Percentiles rank a stretch among this genome's conserved stretches.
These are phyloP conservation scores for Saccharomyces hybrid DNA, from an alignment of 1,139 yeast genomes.

Conservation along the genomic window DNA sequence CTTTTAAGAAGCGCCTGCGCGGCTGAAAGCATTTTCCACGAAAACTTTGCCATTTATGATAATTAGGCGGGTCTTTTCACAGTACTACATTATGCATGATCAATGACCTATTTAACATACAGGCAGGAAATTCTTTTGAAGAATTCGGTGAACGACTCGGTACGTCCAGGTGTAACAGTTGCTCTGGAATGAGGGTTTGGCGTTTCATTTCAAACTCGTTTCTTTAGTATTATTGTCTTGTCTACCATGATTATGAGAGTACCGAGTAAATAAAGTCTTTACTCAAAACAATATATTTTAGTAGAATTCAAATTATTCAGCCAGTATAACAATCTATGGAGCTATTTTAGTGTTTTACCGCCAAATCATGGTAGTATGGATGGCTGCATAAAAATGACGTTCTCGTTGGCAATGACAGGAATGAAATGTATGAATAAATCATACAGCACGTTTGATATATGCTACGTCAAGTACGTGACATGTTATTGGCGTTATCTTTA, in stretches of 20 bases:
- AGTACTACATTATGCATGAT: background rate
- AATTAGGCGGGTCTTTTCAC: background rate
- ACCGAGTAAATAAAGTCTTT: no score
- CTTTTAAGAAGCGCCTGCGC: background rate
- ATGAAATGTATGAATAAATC: background rate
- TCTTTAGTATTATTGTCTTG: no score
- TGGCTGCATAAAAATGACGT: background rate
- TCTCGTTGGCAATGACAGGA: background rate
- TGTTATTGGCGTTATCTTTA: background rate
- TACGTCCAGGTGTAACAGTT: no score
- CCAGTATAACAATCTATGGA: no score
- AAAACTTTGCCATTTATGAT: background rate
- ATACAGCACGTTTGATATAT: background rate
- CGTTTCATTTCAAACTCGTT: no score
- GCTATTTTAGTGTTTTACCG: no score
- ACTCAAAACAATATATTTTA: no score
- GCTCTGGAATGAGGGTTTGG: no score
- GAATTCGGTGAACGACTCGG: no score
- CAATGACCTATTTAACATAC: background rate
- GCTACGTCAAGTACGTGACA: background rate
- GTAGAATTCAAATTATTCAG: no score
- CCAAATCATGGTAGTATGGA: background rate
- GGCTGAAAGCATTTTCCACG: background rate
- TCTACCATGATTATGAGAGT: no score
- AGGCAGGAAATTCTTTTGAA: no score